Percentiles rank a stretch among this genome's conserved stretches.
Evolutionary conservation across 73 alveolate genomes (phyloP).

Genomic region (Stentor coeruleus): DNA sequence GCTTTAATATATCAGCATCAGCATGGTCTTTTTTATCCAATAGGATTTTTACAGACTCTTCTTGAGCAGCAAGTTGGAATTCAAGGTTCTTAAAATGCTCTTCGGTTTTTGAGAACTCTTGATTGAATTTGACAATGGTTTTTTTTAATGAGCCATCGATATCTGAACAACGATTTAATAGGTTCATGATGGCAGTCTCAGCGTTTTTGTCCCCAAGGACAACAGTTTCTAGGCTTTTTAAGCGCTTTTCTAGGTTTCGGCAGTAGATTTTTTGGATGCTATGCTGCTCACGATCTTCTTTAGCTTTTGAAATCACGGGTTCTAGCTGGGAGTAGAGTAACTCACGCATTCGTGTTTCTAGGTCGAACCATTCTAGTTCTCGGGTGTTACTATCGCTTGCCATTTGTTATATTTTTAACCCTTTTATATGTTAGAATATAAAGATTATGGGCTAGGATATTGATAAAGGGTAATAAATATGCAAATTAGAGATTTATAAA

Average conservation of each 20-base stretch:
- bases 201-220: background rate
- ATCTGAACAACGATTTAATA: background rate
- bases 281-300: slow-evolving; percentile 3
- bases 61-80: background rate
- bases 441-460: too few relatives aligned
- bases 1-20: background rate
- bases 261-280: background rate
- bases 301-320: slow-evolving; percentile 9
- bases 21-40: background rate
- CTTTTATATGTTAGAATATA: too few relatives aligned
- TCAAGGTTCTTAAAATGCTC: background rate
- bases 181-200: background rate
- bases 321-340: background rate
- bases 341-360: slow-evolving; percentile 24
- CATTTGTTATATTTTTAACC: too few relatives aligned
- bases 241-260: background rate
- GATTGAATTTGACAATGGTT: background rate
- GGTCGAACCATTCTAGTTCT: slow-evolving; percentile 25
- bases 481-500: too few relatives aligned
- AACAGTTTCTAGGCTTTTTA: background rate
- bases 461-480: too few relatives aligned
- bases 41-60: background rate
- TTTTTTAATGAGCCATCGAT: slow-evolving; percentile 1
- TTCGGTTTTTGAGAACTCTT: background rate
- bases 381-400: background rate